Base-by-base conservation (phyloP, 2,329 filamentous ascomycete genomes). In the Colletotrichum cuscutae region DNA sequence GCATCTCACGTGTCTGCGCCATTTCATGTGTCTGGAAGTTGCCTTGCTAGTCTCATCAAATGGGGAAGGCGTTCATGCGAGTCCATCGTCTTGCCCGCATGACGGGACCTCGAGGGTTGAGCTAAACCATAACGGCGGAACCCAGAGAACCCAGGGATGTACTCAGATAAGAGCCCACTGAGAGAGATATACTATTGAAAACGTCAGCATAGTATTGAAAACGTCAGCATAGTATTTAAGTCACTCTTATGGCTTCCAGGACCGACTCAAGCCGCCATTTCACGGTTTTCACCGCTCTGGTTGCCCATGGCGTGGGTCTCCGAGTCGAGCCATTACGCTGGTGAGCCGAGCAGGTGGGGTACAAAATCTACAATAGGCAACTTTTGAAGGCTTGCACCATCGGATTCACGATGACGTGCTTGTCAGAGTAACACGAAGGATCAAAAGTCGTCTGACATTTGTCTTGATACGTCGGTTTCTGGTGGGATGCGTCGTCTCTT, bases 341-440 rank as follows among this genome's bases (percentile, higher is more conserved):
- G 8, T 22, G 64, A 28, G 46, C 70, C 60, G 46, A 60, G 59
- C 1, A 5, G 28, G 66, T 72, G 60, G 70, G 46, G 65, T 46
- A 19, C 19, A 15, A 4, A 1, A 11, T n/a, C 63, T 19, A 4
- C 56, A 57, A 70, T 32, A 24, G 46, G 37, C 32, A 72, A 37
- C 3, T 11, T 54, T 15, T 4, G 12, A 22, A 52, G 13, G 28
- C 15, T 70, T 46, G 70, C 66, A 65, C 49, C 66, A 70, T 72
- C 35, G 32, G 8, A 5, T 28, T 11, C 46, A 30, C 28, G 49
- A 72, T 70, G 66, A 57, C 70, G 66, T 70, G 70, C 70, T 72
- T 30, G 19, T 26, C 4, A 49, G 19, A 22, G 42, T 22, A 22
- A 49, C 42, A 49, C 12, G 12, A 24, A 35, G 30, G 12, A 28